phyloP scores from a whole-genome alignment of 2,329 filamentous ascomycete species.

The Dactylellina cionopaga region DNA sequence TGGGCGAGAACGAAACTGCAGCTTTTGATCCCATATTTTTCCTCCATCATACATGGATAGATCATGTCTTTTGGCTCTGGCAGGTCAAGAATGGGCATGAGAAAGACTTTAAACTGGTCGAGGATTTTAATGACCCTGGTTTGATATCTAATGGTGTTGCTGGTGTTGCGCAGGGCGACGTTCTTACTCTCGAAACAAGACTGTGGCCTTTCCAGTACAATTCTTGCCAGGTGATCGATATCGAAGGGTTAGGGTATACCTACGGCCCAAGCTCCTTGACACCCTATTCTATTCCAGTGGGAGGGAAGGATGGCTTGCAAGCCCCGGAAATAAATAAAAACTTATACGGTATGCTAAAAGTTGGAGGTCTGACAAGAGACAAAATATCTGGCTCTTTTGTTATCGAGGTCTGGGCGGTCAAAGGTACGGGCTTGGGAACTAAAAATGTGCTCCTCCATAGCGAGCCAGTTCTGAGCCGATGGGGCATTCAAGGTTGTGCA shows the following conservation, averaged over 20 bases:
- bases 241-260: conserved; percentile 12
- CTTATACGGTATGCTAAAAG: conserved; percentile 1
- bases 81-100: conserved; percentile 53
- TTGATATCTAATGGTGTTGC: conserved; percentile 2
- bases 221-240: conserved; percentile 1
- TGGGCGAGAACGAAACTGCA: conserved; percentile 60
- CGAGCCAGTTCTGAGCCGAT: conserved; percentile 56
- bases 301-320: background rate
- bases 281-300: background rate
- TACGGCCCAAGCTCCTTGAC: conserved; percentile 15
- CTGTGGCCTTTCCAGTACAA: conserved; percentile 15
- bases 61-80: conserved; percentile 59
- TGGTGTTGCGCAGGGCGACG: conserved; percentile 7
- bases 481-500: conserved; percentile 54
- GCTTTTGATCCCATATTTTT: conserved; percentile 59
- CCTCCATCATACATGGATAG: conserved; percentile 59
- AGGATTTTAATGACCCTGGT: background rate
- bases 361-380: conserved; percentile 54
- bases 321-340: background rate
- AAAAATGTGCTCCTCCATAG: conserved; percentile 24
- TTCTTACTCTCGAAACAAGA: conserved; percentile 15
- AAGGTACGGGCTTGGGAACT: background rate
- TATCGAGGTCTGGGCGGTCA: conserved; percentile 47
- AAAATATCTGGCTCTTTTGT: conserved; percentile 56
- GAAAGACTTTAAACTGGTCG: background rate